Evolutionary conservation across 257 asterid species (phyloP), one percentile per base, ranked within the genome.

Genomic region (Thymus mandschuricus): DNA sequence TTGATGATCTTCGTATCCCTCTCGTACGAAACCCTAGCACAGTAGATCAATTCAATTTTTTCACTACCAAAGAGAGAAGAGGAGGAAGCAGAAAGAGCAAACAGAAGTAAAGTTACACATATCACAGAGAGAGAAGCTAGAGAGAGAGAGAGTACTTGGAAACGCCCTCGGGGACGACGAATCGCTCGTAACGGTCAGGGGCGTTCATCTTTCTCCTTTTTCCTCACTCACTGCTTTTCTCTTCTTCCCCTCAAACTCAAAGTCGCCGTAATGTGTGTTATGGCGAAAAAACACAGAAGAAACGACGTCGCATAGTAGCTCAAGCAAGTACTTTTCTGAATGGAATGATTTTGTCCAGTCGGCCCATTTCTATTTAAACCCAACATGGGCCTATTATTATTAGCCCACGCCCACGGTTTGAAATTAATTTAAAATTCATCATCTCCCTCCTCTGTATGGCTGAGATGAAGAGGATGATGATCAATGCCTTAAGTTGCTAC

Each of bases 1-100:
- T 93, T 93, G 76, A 93, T 90, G 66, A 91, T 93, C 73, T 93
- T 93, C 2, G 97, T 93, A 79, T 93, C 98, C 80, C 98, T 85
- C 84, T 93, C 97, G 72, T 90, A 93, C 13, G 98, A 91, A 59
- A 93, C 96, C 92, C 98, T 92, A 52, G 0, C 6, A n/a, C 2
- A 61, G 63, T 27, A 9, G 50, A 62, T 31, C 48, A 64, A 45
- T 28, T 33, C 21, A 35, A 21, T 40, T 9, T 31, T 61, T 49
- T 64, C 73, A 64, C 46, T 74, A 64, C 71, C 63, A 8, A 10
- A 49, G 29, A 48, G 15, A 5, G 1, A 49, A 55, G 40, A 15
- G 6, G 33, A 41, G 27, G 43, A 66, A 21, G 2, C 6, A 38
- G 28, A 68, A 1, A 54, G 59, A 6, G 54, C 41, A 52, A 64